Percentiles rank a stretch among this genome's conserved stretches.
These are phyloP conservation scores for Mycena rosella DNA, from an alignment of 768 basidiomycete species.

Conservation along the genomic window DNA sequence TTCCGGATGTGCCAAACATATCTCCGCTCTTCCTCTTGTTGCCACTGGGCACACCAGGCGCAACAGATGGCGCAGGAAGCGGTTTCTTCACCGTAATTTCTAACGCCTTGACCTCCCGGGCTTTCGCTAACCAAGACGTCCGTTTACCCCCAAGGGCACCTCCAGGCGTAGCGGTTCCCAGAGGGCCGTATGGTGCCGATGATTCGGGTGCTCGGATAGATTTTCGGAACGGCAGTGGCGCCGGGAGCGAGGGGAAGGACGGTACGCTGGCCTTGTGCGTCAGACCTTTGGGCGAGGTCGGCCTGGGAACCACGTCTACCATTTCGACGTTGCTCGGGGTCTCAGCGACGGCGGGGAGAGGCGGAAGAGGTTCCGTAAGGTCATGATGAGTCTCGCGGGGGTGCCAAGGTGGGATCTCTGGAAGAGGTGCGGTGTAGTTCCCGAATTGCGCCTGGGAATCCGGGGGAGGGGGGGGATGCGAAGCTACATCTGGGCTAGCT, in stretches of 20 bases:
- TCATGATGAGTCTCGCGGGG: conserved; percentile 15
- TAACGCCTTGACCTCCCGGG: conserved; percentile 77
- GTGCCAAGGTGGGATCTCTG: conserved; percentile 31
- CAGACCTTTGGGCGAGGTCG: conserved; percentile 36
- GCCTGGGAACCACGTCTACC: conserved; percentile 13
- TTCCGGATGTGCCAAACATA: conserved; percentile 45
- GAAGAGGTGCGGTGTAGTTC: conserved; percentile 17
- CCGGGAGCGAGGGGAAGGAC: conserved; percentile 74
- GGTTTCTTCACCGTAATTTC: conserved; percentile 63
- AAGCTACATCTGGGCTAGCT: not conserved
- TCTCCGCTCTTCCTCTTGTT: conserved; percentile 80
- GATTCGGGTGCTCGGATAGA: conserved; percentile 69
- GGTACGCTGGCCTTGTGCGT: conserved; percentile 56
- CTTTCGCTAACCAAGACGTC: conserved; percentile 86
- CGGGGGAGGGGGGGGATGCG: not conserved
- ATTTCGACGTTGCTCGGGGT: conserved; percentile 37
- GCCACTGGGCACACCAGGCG: conserved; percentile 39
- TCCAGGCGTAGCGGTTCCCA: conserved; percentile 58
- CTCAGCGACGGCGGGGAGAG: conserved; percentile 14
- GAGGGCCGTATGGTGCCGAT: conserved; percentile 44
- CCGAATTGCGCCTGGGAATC: not conserved
- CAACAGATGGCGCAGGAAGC: conserved; percentile 34
- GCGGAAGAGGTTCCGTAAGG: conserved; percentile 20
- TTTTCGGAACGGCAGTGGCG: conserved; percentile 77
- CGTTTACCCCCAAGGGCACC: conserved; percentile 67